Evolutionary conservation across 176 grass and related monocot genomes (phyloP), one percentile per base, ranked within the genome.

Genomic region (Elymus sibiricus): DNA sequence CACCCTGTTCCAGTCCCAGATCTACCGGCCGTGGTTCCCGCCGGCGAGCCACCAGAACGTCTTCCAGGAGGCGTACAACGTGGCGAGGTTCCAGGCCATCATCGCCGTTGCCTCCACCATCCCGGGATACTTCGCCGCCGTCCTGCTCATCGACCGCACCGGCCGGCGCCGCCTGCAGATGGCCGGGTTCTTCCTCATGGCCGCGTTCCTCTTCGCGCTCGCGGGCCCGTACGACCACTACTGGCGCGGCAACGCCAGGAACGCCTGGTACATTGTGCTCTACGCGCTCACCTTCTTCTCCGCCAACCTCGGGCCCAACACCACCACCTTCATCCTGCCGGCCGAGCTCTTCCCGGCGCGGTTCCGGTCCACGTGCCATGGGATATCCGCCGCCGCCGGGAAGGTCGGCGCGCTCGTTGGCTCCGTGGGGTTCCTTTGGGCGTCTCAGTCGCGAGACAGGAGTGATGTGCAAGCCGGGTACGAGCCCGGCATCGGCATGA

Each of bases 251-350:
- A 82, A 86, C 62, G 62, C 55, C 39, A 83, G 16, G 73, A 47
- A 75, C 67, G 64, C 80, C 5, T 43, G 79, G 43, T 90, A 90
- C 86, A 84, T 88, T 29, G 86, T 90, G 85, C 83, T 94, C 69
- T 94, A 94, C 83, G 86, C 69, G 53, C 78, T 92, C 56, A 92
- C 92, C 4, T 94, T 92, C 87, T 94, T 94, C 90, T 92, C 76
- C 49, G 92, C 92, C 4, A 94, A 94, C 87, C 90, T 94, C 11
- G 90, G 92, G 11, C 87, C 92, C 73, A 94, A 94, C 87, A 92
- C 89, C 82, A 92, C 85, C 35, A 94, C 89, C 10, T 94, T 94
- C 89, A 84, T 94, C 86, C 79, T 94, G 14, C 92, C 86, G 1
- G 92, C 92, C 11, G 92, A 94, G 89, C 87, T 94, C 70, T 94